phyloP scores from a whole-genome alignment of 228 moss, liverwort and hornwort species.

The Sphagnum fallax region DNA sequence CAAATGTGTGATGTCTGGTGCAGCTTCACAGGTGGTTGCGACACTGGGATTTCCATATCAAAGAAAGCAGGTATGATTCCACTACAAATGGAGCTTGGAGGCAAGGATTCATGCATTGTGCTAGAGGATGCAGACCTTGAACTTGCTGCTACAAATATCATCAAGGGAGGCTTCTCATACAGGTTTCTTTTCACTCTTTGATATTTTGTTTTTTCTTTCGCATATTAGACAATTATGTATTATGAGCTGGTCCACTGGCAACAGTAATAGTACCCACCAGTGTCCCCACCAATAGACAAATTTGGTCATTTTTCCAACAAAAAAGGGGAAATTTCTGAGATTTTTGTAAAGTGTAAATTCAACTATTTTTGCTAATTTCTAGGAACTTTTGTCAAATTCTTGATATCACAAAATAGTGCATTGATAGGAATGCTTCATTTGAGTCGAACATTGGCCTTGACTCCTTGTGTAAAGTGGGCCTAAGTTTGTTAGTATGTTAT shows the following conservation, averaged over 20 bases:
- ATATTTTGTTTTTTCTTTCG: neutral
- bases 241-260: neutral
- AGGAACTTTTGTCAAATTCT: too few species aligned
- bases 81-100: conserved; percentile 98
- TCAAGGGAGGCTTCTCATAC: conserved; percentile 96
- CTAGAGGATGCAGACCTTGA: conserved; percentile 96
- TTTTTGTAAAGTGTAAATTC: too few species aligned
- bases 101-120: conserved; percentile 90
- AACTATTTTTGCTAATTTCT: too few species aligned
- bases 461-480: too few species aligned
- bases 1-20: neutral
- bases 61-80: conserved; percentile 96
- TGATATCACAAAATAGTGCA: too few species aligned
- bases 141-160: conserved; percentile 78
- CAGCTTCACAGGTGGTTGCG: conserved; percentile 98
- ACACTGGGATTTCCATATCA: conserved; percentile 90
- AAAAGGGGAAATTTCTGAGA: neutral
- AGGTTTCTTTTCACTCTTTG: conserved; percentile 33
- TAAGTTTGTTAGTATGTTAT: too few species aligned
- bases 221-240: neutral
- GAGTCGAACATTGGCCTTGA: too few species aligned
- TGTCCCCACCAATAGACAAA: neutral
- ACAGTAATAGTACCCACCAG: neutral
- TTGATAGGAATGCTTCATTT: too few species aligned
- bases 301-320: neutral